phyloP scores from a whole-genome alignment of 345 rosid species.

The Populus pruinosa region DNA sequence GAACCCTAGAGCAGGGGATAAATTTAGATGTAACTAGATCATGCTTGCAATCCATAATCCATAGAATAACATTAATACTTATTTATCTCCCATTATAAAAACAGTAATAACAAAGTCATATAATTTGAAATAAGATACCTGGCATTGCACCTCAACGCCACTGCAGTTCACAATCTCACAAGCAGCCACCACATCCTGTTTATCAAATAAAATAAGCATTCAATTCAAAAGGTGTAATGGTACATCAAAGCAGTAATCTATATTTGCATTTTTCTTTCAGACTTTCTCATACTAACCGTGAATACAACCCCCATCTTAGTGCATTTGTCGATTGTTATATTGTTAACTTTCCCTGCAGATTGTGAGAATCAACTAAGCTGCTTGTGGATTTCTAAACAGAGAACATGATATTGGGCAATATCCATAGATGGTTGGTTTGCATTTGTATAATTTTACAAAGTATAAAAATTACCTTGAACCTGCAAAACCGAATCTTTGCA shows the following conservation, averaged over 20 bases:
- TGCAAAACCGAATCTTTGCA: constrained; percentile 98
- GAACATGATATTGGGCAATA: not conserved
- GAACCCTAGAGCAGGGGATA: constrained; percentile 56
- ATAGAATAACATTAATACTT: not conserved
- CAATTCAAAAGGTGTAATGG: not conserved
- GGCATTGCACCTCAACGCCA: constrained; percentile 96
- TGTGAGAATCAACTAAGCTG: constrained; percentile 10
- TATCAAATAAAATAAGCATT: constrained; percentile 15
- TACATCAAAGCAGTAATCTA: not conserved
- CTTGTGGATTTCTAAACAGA: constrained; percentile 11
- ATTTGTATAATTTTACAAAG: not conserved
- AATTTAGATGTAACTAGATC: constrained; percentile 9
- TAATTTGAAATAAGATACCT: constrained; percentile 46
- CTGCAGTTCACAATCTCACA: constrained; percentile 93
- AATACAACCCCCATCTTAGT: constrained; percentile 89
- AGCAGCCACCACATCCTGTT: constrained; percentile 98
- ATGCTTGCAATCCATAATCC: not conserved
- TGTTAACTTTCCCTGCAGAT: constrained; percentile 90
- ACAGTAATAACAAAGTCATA: not conserved
- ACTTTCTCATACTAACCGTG: constrained; percentile 48
- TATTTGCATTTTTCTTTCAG: not conserved
- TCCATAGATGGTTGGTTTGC: not conserved
- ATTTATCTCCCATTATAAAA: not conserved
- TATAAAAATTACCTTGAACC: constrained; percentile 55
- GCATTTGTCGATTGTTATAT: constrained; percentile 93